Percentiles rank a stretch among this genome's conserved stretches.
Conservation (phyloP, 2,329 filamentous ascomycete species). For the Gaeumannomyces sp. region DNA sequence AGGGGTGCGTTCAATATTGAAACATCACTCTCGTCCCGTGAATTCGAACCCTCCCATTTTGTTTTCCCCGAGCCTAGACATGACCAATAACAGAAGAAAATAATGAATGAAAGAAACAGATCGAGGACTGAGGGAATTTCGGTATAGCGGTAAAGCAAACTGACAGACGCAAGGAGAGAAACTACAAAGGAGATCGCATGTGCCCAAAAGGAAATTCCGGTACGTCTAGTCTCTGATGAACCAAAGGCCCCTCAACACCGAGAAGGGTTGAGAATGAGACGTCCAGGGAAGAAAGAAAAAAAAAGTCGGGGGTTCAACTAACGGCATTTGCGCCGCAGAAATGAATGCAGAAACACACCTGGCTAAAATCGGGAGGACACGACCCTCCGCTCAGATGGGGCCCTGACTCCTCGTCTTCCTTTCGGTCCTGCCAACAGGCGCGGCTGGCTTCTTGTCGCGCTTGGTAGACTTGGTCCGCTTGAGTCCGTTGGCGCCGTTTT, state of each 20-base stretch:
- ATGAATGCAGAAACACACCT: not conserved
- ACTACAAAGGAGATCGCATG: not conserved
- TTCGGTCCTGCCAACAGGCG: conserved; percentile 27
- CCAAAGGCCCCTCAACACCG: not conserved
- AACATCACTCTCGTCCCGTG: not conserved
- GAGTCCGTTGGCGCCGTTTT: conserved; percentile 11
- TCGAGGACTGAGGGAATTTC: not conserved
- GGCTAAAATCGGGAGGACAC: not conserved
- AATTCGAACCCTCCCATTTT: not conserved
- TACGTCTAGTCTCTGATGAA: not conserved
- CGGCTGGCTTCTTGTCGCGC: conserved; percentile 21
- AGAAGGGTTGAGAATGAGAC: not conserved
- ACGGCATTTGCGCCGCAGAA: not conserved
- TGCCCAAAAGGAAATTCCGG: not conserved
- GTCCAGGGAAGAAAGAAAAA: too few relatives aligned
- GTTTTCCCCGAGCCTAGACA: not conserved
- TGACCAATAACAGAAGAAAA: conserved; percentile 4
- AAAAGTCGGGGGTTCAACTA: not conserved
- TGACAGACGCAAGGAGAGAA: not conserved
- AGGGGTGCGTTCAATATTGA: not conserved
- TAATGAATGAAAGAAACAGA: conserved; percentile 7
- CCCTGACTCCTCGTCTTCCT: conserved; percentile 35
- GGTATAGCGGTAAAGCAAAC: not conserved
- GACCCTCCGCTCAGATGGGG: conserved; percentile 11
- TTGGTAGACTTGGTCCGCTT: conserved; percentile 19